Percentiles rank a stretch among this genome's conserved stretches.
Conservation (phyloP, 2,329 filamentous ascomycete species). For the Immersiporthe knoxdaviesiana region DNA sequence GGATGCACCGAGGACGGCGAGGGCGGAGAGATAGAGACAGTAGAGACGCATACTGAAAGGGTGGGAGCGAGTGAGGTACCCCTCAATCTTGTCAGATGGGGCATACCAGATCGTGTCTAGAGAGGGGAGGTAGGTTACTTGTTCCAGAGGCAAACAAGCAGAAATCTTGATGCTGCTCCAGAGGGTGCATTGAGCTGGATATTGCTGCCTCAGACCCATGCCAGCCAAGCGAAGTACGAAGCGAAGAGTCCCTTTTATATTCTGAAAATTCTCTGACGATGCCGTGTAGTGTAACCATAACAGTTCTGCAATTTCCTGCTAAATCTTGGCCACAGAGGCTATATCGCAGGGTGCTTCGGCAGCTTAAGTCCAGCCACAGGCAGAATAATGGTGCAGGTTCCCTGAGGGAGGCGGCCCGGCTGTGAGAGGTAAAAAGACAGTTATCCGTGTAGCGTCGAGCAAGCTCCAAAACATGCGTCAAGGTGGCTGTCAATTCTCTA, state of each 20-base stretch:
- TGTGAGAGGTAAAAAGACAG: neutral
- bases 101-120: neutral
- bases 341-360: neutral
- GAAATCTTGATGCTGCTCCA: neutral
- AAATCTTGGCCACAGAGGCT: neutral
- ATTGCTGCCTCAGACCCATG: neutral
- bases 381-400: neutral
- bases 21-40: neutral
- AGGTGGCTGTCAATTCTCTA: neutral
- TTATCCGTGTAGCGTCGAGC: neutral
- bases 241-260: neutral
- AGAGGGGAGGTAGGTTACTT: neutral
- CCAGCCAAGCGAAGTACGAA: too few species aligned
- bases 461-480: conserved; percentile 8
- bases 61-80: neutral
- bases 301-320: neutral
- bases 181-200: neutral
- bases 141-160: neutral
- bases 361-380: neutral
- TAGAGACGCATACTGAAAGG: conserved; percentile 2
- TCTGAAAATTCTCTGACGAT: neutral
- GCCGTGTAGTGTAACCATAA: neutral
- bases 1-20: neutral
- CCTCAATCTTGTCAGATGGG: neutral
- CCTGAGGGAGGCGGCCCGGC: neutral